Percentiles rank a stretch among this genome's conserved stretches.
Evolutionary conservation across 2,329 filamentous ascomycete genomes (phyloP).

Genomic region (Phyllosticta citrichinensis): DNA sequence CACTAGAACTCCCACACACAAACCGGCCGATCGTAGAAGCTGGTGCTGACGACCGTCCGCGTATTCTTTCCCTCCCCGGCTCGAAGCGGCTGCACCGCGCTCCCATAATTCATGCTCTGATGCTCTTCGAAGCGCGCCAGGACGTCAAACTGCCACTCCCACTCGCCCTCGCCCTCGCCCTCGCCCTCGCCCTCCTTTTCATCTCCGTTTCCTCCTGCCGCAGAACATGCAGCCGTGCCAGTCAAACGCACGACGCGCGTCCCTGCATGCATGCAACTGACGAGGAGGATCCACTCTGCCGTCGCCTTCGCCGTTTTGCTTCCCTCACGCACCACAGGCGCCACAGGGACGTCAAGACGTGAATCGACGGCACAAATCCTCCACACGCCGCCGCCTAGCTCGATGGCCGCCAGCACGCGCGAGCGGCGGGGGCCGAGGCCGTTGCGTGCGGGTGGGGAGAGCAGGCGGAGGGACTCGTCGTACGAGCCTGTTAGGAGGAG

Average conservation of each 20-base stretch:
- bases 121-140: slow-evolving; percentile 72
- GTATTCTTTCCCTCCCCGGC: slow-evolving; percentile 14
- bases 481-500: slow-evolving; percentile 82
- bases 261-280: slow-evolving; percentile 91
- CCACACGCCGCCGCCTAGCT: slow-evolving; percentile 80
- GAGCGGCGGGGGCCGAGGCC: slow-evolving; percentile 20
- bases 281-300: slow-evolving; percentile 49
- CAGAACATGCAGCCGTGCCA: neutral
- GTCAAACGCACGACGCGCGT: slow-evolving; percentile 50
- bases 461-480: slow-evolving; percentile 70
- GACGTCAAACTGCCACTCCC: slow-evolving; percentile 44
- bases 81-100: slow-evolving; percentile 51
- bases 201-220: slow-evolving; percentile 10
- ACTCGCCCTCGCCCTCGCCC: slow-evolving; percentile 16
- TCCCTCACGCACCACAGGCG: slow-evolving; percentile 11
- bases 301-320: slow-evolving; percentile 1
- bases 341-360: slow-evolving; percentile 6
- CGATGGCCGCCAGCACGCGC: slow-evolving; percentile 50
- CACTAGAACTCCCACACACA: slow-evolving; percentile 49
- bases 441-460: slow-evolving; percentile 33
- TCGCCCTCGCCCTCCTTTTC: slow-evolving; percentile 3
- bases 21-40: slow-evolving; percentile 64
- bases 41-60: slow-evolving; percentile 54
- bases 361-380: slow-evolving; percentile 54
- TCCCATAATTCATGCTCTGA: slow-evolving; percentile 90